Evolutionary conservation across 2,329 filamentous ascomycete species (phyloP), one percentile per base, ranked within the genome.

Genomic region (Golovinomyces cichoracearum): DNA sequence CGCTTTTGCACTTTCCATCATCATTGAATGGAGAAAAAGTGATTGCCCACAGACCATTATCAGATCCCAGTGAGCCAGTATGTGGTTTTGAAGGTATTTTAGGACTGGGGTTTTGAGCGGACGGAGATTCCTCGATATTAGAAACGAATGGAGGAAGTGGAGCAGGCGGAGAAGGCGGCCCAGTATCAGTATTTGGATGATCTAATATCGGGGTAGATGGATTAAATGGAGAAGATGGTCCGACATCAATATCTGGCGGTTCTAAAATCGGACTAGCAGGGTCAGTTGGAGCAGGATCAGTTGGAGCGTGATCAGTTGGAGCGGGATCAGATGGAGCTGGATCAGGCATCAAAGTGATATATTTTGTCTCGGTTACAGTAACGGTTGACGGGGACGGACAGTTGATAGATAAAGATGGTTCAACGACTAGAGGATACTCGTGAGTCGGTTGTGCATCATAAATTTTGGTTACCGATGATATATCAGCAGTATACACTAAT

Each of bases 21-120:
- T 67, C 58, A 55, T 67, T 68, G 68, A 82, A 90, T 47, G 81
- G 80, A 38, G 81, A 83, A 71, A 85, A 90, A 59, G 81, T 82
- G 61, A 88, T 80, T 63, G 73, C 80, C 69, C 74, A 83, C 61
- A 78, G 48, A 46, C 54, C 50, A 42, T 52, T 53, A 42, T 50
- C 51, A 47, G 33, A 50, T 50, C 54, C 54, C 49, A 58, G 52
- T 5, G 45, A 33, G 66, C 65, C 38, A 38, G 4, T 13, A 25
- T 45, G n/a, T 40, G 37, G 37, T 4, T 15, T 10, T 21, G 17
- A 35, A 37, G 51, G n/a, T 49, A 52, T 52, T 45, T 26, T 26
- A 33, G 58, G 48, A 26, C 53, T 40, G 44, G 59, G 25, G n/a
- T 26, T 33, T 48, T 55, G 53, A 52, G 60, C 48, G 50, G 54